Evolutionary conservation across 1,284 basidiomycete genomes (phyloP), one percentile per base, ranked within the genome.

Genomic region (Neolentinus lepideus): DNA sequence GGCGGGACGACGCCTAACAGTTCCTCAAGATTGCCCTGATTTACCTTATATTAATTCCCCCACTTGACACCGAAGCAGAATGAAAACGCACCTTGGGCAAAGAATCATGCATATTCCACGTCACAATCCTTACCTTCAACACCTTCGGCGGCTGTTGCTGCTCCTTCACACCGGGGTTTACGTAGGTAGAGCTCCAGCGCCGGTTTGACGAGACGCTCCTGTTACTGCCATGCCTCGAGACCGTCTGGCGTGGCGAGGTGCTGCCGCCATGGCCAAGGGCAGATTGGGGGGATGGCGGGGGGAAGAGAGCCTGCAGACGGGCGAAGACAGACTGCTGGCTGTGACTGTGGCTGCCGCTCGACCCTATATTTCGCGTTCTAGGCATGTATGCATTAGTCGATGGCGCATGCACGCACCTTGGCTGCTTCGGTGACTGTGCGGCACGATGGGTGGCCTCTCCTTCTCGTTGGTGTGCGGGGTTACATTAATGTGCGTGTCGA

Each of bases 41-140:
- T 11, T 19, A 47, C 11, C 52, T 11, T 50, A 31, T 22, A 35
- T 25, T 27, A 46, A 14, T 56, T 60, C 48, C 36, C 25, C 27
- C 47, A 26, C 6, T 11, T n/a, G n/a, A n/a, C n/a, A n/a, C 12
- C 24, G 6, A 47, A 60, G 38, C 61, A 26, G 24, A 14, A 36
- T n/a, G 12, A 47, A 36, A 27, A 27, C 64, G n/a, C 35, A 83
- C 85, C 78, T 87, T 89, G 29, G 87, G 87, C 3, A 89, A 64
- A 0, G 83, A 83, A 62, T 89, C 84, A 61, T 89, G 84, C 88
- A 90, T 90, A 63, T 90, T 90, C 88, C 88, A 82, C 31, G 79
- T 76, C 27, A 81, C 53, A 53, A 81, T 75, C 26, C 77, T 67
- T 12, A 80, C 66, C 61, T 81, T 81, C 19, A 81, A 66, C 61